phyloP scores from a whole-genome alignment of 164 flowering plant species.

The Annona squamosa region DNA sequence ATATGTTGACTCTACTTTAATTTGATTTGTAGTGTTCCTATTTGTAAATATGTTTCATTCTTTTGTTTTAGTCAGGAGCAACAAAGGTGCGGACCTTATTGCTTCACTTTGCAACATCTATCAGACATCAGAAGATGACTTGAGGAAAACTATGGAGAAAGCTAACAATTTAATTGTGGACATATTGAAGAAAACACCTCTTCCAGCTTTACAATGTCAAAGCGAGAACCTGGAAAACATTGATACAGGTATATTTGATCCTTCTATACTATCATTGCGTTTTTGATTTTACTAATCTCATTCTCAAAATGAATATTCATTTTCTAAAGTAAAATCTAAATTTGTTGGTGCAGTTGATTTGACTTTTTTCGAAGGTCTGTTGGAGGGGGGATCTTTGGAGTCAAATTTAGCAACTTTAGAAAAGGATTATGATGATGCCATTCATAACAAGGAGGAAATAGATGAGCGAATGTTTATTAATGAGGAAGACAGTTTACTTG shows the following conservation, averaged over 20 bases:
- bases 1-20: not conserved
- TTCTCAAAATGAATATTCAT: not conserved
- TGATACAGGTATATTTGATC: slow-evolving; percentile 42
- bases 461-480: slow-evolving; percentile 81
- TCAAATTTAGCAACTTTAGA: slow-evolving; percentile 54
- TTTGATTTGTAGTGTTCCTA: not conserved
- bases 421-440: slow-evolving; percentile 70
- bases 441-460: slow-evolving; percentile 56
- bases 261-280: not conserved
- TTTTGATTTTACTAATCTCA: not conserved
- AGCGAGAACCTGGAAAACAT: slow-evolving; percentile 46
- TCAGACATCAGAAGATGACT: slow-evolving; percentile 80
- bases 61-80: slow-evolving; percentile 51
- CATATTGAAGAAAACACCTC: slow-evolving; percentile 58
- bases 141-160: slow-evolving; percentile 63
- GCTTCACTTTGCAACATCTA: slow-evolving; percentile 79
- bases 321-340: not conserved
- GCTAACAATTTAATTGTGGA: slow-evolving; percentile 58
- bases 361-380: slow-evolving; percentile 64
- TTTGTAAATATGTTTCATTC: not conserved
- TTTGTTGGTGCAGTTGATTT: slow-evolving; percentile 62
- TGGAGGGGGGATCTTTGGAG: slow-evolving; percentile 63
- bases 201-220: slow-evolving; percentile 56
- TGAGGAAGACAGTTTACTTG: slow-evolving; percentile 82
- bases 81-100: slow-evolving; percentile 65